phyloP scores from a whole-genome alignment of 345 rosid species.

The Citrus medica region DNA sequence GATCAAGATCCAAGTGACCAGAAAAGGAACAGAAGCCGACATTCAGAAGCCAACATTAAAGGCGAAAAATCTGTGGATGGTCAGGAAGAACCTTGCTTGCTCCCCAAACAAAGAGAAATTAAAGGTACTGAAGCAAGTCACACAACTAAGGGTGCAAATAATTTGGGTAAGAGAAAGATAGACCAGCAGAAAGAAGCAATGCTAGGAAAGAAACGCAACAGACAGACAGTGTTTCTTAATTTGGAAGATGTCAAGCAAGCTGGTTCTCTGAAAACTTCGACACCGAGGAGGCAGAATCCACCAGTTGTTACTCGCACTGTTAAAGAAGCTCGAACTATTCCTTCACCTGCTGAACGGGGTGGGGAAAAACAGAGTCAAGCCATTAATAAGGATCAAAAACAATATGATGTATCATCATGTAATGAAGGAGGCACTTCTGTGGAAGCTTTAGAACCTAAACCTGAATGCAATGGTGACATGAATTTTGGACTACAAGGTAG shows the following conservation, averaged over 20 bases:
- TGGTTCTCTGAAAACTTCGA: conserved; percentile 61
- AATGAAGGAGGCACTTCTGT: conserved; percentile 47
- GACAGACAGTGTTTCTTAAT: conserved; percentile 90
- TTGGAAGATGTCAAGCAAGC: conserved; percentile 96
- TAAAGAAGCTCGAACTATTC: conserved; percentile 60
- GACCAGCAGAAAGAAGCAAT: conserved; percentile 94
- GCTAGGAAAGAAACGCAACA: conserved; percentile 93
- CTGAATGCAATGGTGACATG: conserved; percentile 67
- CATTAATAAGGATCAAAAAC: conserved; percentile 55
- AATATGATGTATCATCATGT: conserved; percentile 39
- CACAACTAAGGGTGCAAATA: conserved; percentile 67
- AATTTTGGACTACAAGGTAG: conserved; percentile 44
- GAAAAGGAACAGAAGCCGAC: conserved; percentile 34
- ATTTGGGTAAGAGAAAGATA: conserved; percentile 72
- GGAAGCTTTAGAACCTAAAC: conserved; percentile 52
- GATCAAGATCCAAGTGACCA: conserved; percentile 40
- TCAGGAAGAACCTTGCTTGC: conserved; percentile 42
- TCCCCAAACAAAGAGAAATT: conserved; percentile 64
- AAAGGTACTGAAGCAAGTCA: conserved; percentile 84
- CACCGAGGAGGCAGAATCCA: conserved; percentile 71
- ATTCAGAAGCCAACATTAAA: conserved; percentile 46
- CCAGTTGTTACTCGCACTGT: conserved; percentile 64
- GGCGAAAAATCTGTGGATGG: conserved; percentile 33
- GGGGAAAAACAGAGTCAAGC: conserved; percentile 50
- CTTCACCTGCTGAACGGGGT: conserved; percentile 45